phyloP scores from a whole-genome alignment of 2,329 filamentous ascomycete species.

The Clonostachys rosea region DNA sequence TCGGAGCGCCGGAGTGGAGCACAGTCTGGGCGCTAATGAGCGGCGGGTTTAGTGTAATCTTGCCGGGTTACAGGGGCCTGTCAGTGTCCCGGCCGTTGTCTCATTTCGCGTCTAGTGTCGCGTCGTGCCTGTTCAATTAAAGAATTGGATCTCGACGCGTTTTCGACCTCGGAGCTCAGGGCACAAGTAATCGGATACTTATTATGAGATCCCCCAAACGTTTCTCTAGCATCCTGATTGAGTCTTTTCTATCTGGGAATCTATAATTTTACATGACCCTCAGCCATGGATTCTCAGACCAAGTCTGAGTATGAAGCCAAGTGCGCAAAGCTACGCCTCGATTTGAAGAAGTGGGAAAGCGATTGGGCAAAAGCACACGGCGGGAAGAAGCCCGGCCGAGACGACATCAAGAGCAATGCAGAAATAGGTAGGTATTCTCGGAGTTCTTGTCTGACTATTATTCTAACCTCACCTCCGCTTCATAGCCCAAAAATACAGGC shows the following conservation, averaged over 20 bases:
- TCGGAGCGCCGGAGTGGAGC: too few species aligned
- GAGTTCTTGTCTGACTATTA: not conserved
- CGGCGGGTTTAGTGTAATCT: too few species aligned
- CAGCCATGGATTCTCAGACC: constrained; percentile 39
- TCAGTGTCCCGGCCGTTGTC: not conserved
- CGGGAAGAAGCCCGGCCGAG: constrained; percentile 65
- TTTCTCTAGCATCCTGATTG: too few species aligned
- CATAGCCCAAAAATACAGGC: constrained; percentile 68
- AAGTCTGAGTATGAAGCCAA: constrained; percentile 41
- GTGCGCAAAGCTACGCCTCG: constrained; percentile 53
- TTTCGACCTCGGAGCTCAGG: too few species aligned
- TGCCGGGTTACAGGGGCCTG: constrained; percentile 20
- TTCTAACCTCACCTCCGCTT: not conserved
- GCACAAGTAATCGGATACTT: too few species aligned
- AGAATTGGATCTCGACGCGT: too few species aligned
- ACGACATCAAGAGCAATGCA: constrained; percentile 72
- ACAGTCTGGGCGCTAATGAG: too few species aligned
- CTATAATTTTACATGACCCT: too few species aligned
- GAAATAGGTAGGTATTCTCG: constrained; percentile 57
- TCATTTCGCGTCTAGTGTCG: not conserved
- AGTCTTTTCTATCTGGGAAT: too few species aligned
- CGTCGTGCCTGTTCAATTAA: too few species aligned
- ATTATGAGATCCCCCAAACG: too few species aligned
- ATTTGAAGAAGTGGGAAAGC: constrained; percentile 72
- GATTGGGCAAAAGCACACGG: constrained; percentile 57